Evolutionary conservation across 2,329 filamentous ascomycete species (phyloP), one percentile per base, ranked within the genome.

Genomic region (Trichoderma guizhouense): DNA sequence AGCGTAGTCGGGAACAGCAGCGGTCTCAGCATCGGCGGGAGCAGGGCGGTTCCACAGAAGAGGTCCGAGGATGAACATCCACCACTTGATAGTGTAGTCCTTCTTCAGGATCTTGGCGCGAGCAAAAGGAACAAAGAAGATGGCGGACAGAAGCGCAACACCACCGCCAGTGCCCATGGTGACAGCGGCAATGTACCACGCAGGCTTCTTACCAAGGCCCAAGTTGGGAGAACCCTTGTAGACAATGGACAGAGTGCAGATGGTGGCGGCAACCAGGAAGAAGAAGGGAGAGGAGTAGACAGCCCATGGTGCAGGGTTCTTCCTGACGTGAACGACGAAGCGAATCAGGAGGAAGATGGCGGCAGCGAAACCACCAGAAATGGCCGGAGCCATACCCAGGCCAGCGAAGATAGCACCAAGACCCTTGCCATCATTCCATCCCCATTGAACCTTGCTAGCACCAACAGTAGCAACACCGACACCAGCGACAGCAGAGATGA

Each of bases 181-280:
- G 73, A 93, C 91, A 15, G 87, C 82, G 12, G 86, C 90, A 73
- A 94, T 88, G 78, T 88, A 94, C 86, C 87, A 90, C 9, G 81
- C 80, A 2, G 92, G 90, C 84, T 91, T 92, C 82, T 91, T 88
- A 83, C 83, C 85, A 32, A 93, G 83, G 26, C 86, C 86, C 34
- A 93, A 86, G 72, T 85, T 90, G 28, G 92, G 91, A 11, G 92
- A 93, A 36, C 92, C 92, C 86, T 94, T 94, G 87, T 93, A 94
- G 76, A 94, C 92, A 76, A 95, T 90, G 57, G 91, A 93, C 6
- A 95, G 85, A 0, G 92, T 92, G 83, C 91, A 93, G 77, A 94
- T 83, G 72, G 91, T 93, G 70, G 86, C 91, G 71, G 92, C 91
- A 72, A 94, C 88, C 71, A 94, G 88, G 86, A 94, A 94, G 84